Evolutionary conservation across 306 rosid species (phyloP), one percentile per base, ranked within the genome.

Genomic region (Alnus rubra): DNA sequence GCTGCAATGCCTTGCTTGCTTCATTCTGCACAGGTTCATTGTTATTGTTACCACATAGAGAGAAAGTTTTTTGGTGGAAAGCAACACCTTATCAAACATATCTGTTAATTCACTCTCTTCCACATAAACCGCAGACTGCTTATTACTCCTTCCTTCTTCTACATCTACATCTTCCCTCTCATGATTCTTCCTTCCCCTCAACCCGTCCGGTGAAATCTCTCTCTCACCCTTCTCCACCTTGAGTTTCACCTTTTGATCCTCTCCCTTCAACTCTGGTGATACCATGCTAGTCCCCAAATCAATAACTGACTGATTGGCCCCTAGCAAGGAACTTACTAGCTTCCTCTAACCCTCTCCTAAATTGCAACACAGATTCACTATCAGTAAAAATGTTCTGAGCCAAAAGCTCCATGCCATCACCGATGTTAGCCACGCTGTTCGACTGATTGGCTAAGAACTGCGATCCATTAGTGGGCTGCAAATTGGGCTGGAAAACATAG

Each of bases 131-230:
- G 86, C 90, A 1, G 86, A 76, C 4, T 87, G 90, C 85, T 91
- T 91, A 87, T 60, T 85, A 62, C 86, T 87, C 77, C 91, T 88
- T 31, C 83, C 86, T 69, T 77, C 86, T 79, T 81, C 89, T n/a
- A 81, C 53, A 49, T 74, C 85, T 3, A 9, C 49, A 45, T 5
- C 49, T 8, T 85, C 92, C 72, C 90, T 71, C 35, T 28, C 82
- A 50, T 81, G 94, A 80, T 77, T 83, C 78, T 90, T 90, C 82
- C 82, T 86, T 37, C 82, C 86, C 72, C 78, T 88, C 0, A 49
- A 84, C 58, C 76, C 84, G 1, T 8, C 37, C 0, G 69, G 49
- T 39, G 50, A 55, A n/a, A n/a, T n/a, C n/a, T n/a, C n/a, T n/a
- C n/a, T n/a, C 70, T 82, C 87, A 68, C 81, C 79, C 42, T 48